Evolutionary conservation across 2,329 filamentous ascomycete genomes (phyloP), one percentile per base, ranked within the genome.

Genomic region (Ophiostoma fasciatum): DNA sequence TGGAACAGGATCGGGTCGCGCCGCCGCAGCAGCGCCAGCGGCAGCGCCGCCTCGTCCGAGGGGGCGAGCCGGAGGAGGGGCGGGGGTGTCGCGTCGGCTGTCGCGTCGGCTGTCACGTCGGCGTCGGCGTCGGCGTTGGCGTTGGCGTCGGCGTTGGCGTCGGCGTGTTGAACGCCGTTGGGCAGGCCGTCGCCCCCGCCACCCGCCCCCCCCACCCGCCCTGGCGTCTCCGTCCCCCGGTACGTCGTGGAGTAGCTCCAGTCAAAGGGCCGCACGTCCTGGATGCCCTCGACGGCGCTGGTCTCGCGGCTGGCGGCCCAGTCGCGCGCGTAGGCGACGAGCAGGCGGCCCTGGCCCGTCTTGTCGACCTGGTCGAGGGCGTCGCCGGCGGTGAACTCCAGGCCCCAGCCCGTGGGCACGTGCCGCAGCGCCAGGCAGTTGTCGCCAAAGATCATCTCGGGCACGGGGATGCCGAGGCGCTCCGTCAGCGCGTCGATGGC

Each of bases 371-470:
- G 66, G 57, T 94, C 84, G 44, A 98, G 68, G 18, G 88, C 90
- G 53, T 88, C 83, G 48, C 76, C 81, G 17, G 90, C 81, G 53
- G 79, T 79, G 64, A 96, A 98, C 36, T 68, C 61, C 43, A 96
- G 64, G 30, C 64, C 63, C 84, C 85, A 98, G 30, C 75, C 73
- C n/a, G 70, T 75, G 15, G 70, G 66, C n/a, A 61, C 43, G 60
- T 96, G 84, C 36, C 75, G 65, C 41, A 98, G 68, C 7, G 72
- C 62, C 28, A 93, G 77, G 39, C 80, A 63, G 57, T 98, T 98
- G 63, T 98, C 87, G 42, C 90, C 90, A 53, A 98, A 98, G 46
- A 98, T 98, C 90, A 98, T 98, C 62, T 98, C 90, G 8, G 90
- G 90, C 28, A 88, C 74, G 14, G 88, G 76, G 52, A 98, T 94